phyloP scores from a whole-genome alignment of 495 filamentous ascomycete genomes.

The Penicillium goetzii region DNA sequence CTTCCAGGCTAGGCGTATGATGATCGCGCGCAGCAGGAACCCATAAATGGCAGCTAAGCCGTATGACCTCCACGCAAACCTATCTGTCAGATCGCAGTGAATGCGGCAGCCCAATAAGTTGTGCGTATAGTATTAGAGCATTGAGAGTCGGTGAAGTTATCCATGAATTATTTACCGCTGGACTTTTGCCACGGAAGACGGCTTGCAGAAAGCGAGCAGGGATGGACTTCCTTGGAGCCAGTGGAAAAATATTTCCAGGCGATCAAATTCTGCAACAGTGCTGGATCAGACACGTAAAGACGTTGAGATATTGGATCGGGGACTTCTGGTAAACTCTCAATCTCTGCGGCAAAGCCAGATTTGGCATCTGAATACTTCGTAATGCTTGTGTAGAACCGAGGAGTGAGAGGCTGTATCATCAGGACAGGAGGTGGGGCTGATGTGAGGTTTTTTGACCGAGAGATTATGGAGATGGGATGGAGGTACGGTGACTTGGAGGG shows the following conservation, averaged over 20 bases:
- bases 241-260: background rate
- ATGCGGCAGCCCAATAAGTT: constrained; percentile 6
- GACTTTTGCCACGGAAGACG: background rate
- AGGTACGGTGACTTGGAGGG: constrained; percentile 11
- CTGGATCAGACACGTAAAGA: background rate
- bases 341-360: background rate
- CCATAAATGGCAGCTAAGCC: background rate
- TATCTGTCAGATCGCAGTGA: constrained; percentile 3
- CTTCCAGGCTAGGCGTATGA: constrained; percentile 1
- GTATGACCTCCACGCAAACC: constrained; percentile 10
- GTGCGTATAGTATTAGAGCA: background rate
- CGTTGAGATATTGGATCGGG: constrained; percentile 8
- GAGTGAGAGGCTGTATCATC: constrained; percentile 7
- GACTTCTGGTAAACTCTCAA: background rate
- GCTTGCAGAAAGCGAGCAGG: background rate
- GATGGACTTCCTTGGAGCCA: background rate
- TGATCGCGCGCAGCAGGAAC: background rate
- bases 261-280: constrained; percentile 1
- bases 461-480: constrained; percentile 5
- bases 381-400: constrained; percentile 12
- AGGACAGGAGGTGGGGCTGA: background rate
- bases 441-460: background rate
- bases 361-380: background rate
- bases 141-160: background rate
- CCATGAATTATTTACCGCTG: background rate